phyloP scores from a whole-genome alignment of 2,329 filamentous ascomycete genomes.

The Neonectria coccinea region DNA sequence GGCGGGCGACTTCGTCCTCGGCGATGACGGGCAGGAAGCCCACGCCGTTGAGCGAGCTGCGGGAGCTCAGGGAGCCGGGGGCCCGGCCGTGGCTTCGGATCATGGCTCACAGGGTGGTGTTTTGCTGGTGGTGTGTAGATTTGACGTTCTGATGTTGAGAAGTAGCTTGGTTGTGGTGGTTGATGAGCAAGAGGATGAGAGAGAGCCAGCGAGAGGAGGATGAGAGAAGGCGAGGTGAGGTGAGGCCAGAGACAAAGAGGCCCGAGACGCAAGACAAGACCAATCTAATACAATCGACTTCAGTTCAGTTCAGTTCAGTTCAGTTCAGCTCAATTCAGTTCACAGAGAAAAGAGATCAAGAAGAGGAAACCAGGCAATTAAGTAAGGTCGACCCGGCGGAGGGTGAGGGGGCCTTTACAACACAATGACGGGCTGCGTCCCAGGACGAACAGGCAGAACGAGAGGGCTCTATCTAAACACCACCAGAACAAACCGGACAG shows the following conservation, averaged over 20 bases:
- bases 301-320: not conserved
- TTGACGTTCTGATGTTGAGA: not conserved
- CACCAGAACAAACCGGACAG: not conserved
- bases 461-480: not conserved
- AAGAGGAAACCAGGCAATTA: slow-evolving; percentile 4
- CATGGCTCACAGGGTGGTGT: slow-evolving; percentile 23
- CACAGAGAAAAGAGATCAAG: slow-evolving; percentile 16
- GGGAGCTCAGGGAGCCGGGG: slow-evolving; percentile 33
- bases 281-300: not conserved
- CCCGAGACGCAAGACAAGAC: not conserved
- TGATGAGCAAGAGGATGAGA: not conserved
- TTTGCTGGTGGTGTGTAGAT: not conserved
- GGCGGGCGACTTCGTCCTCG: slow-evolving; percentile 49
- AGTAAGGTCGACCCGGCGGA: not conserved
- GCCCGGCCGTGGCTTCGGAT: slow-evolving; percentile 32
- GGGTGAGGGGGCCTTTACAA: not conserved
- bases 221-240: not conserved
- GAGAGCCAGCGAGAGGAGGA: not conserved
- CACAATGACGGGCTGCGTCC: not conserved
- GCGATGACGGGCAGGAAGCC: slow-evolving; percentile 53
- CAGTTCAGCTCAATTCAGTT: slow-evolving; percentile 1
- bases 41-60: slow-evolving; percentile 44
- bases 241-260: not conserved
- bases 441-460: not conserved
- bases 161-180: not conserved